Evolutionary conservation across 1,284 basidiomycete species (phyloP), one percentile per base, ranked within the genome.

Genomic region (Wolfiporia cocos): DNA sequence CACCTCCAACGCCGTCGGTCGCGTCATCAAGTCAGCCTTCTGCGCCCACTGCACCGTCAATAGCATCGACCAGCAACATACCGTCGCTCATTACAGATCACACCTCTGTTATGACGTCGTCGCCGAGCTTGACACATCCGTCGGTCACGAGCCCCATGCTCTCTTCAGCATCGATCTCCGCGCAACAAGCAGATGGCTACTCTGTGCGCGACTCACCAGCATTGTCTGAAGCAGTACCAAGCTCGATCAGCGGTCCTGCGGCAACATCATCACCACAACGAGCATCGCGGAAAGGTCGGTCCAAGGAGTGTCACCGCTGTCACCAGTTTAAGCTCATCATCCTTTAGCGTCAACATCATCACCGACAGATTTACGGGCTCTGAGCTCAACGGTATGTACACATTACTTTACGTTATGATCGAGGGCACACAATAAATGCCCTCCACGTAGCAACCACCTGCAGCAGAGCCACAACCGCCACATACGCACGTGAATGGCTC

Each of bases 101-200:
- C 41, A 66, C 69, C 34, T 74, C 74, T 19, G 69, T 67, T 15
- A 61, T 69, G 20, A 62, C 76, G 18, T 78, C 83, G 0, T 88
- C 86, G 11, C 86, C 86, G 22, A 87, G 86, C 58, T 62, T 88
- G 42, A 88, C 86, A 15, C 85, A 88, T 59, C 81, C 78, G 32
- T 88, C 86, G 4, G 70, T 83, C 37, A 83, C 83, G 45, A 88
- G 85, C 52, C 83, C 86, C 1, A 78, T 88, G 67, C 56, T 88
- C 34, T 85, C 86, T 7, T 84, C 85, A 19, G 78, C 85, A 18
- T 86, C 86, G 40, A 74, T 68, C 39, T 86, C 86, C 11, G 64
- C 47, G 44, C 76, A 81, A 53, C 81, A 74, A 44, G 74, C 70
- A 5, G 83, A 87, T 51, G 74, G 75, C 39, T 80, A 81, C 56